Base-by-base conservation (phyloP, 2,329 filamentous ascomycete species). In the Teratosphaeriaceae sp. region DNA sequence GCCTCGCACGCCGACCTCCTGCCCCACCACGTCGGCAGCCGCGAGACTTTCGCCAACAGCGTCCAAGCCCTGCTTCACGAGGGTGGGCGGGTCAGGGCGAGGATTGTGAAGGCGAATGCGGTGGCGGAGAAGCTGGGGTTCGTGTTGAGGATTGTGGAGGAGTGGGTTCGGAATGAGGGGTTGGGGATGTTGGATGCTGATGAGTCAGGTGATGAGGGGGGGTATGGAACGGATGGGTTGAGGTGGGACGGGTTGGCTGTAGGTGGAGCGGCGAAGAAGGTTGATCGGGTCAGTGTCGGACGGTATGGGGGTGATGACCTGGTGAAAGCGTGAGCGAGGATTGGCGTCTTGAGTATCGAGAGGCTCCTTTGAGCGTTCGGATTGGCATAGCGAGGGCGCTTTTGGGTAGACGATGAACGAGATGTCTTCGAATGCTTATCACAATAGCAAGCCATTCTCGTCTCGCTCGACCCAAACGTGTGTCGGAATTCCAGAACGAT, bases 61-160 rank as follows among this genome's bases (percentile, higher is more conserved):
- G 66, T 88, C 5, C 82, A 85, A 58, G 84, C 83, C 3, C 71
- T 90, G 11, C 73, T 90, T 33, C 85, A 87, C 66, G 66, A 69
- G 63, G 40, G 65, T 64, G 38, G 68, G 64, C 40, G 44, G 67
- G 67, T 50, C 66, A 71, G 42, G 70, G 72, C 56, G 53, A 53
- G 55, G 30, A 45, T 87, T 43, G 82, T 85, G 0, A 74, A 76
- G 16, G 81, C 82, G 30, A 90, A 90, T 61, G 77, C 82, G 51
- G 78, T 90, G 59, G 78, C 81, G 24, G 73, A 72, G 54, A 90
- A 90, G 69, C 75, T 90, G 44, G 75, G 80, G 46, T 89, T 89
- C 59, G 78, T 89, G 55, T 73, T 75, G 51, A 66, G 74, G 40
- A 74, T 87, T 13, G 73, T 88, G 9, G 75, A 74, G 50, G 82